phyloP scores from a whole-genome alignment of 2,329 filamentous ascomycete species.

The Aspergillus pseudoviridinutans region DNA sequence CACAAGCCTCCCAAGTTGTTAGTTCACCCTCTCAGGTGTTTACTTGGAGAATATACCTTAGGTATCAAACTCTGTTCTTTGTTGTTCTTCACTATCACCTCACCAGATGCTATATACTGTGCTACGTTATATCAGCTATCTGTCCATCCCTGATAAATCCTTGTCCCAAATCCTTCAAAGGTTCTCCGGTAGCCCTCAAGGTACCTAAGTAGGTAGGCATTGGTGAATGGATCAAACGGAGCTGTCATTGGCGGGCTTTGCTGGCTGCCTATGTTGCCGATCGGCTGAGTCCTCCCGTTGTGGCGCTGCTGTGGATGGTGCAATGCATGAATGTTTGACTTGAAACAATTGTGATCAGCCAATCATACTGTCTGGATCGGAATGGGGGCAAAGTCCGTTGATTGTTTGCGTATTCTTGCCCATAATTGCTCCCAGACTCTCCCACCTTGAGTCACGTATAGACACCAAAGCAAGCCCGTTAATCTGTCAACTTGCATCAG shows the following conservation, averaged over 20 bases:
- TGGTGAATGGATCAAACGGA: not conserved
- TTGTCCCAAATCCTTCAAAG: not conserved
- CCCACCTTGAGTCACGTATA: not conserved
- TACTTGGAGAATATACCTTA: not conserved
- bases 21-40: not conserved
- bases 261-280: not conserved
- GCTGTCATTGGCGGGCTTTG: not conserved
- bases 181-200: not conserved
- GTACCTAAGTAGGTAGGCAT: not conserved
- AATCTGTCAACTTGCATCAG: not conserved
- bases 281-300: not conserved
- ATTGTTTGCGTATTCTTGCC: not conserved
- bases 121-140: not conserved
- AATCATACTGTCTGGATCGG: not conserved
- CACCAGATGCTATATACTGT: not conserved
- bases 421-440: not conserved
- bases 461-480: not conserved
- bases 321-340: not conserved
- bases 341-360: not conserved
- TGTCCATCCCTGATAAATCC: not conserved
- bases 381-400: not conserved
- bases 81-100: no score
- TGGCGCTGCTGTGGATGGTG: not conserved
- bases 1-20: not conserved
- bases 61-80: not conserved